Conservation (phyloP, 2,329 filamentous ascomycete genomes). For the Hymenoscyphus occultus region DNA sequence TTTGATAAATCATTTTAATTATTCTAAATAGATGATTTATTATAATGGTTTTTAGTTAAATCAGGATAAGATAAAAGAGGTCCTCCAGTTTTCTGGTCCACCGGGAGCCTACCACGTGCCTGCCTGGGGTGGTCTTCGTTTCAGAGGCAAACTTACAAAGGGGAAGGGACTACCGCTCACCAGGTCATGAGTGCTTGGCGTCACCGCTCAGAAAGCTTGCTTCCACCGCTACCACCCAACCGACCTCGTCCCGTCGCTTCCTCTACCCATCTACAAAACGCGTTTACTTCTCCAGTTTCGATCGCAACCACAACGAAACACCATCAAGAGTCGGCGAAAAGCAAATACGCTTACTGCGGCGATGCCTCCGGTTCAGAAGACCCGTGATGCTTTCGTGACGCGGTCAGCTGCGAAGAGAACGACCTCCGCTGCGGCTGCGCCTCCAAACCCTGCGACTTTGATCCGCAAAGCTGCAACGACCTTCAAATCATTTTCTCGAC, state of each 20-base stretch:
- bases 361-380: neutral
- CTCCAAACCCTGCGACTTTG: neutral
- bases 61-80: no score
- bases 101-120: no score
- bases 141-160: neutral
- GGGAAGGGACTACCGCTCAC: neutral
- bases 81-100: no score
- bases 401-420: neutral
- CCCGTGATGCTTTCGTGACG: neutral
- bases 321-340: neutral
- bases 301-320: neutral
- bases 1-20: no score
- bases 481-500: neutral
- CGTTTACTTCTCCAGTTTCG: neutral
- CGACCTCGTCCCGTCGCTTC: neutral
- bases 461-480: neutral
- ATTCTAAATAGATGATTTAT: no score
- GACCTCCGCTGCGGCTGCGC: neutral
- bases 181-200: neutral
- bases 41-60: no score
- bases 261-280: neutral
- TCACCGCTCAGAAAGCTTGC: neutral
- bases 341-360: neutral
- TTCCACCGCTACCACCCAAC: neutral
- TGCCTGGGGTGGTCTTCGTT: neutral